Base-by-base conservation (phyloP, 163 green algal genomes). In the Volvox carteri region DNA sequence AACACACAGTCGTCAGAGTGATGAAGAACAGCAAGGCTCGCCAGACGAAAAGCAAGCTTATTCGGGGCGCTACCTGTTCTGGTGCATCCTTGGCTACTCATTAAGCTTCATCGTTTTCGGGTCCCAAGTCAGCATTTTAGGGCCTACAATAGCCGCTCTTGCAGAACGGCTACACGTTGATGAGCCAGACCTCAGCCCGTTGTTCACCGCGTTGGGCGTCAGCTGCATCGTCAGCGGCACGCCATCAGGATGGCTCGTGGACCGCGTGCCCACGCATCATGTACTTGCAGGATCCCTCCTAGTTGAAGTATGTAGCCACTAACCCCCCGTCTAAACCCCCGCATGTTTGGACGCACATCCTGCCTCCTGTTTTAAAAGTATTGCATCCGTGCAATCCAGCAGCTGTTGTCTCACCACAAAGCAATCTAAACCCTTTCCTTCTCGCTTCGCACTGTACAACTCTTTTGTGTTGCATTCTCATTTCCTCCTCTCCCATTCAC, bases 31-130 rank as follows among this genome's bases (percentile, higher is more conserved):
- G 72, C 48, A 48, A 33, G 14, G 28, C 19, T 37, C n/a, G 1
- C 4, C 42, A 9, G 16, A 16, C n/a, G 46, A 70, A 9, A 76
- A 84, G 21, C 56, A 68, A 11, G 3, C 41, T 4, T 21, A 78
- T 30, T 65, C 39, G 8, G 41, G 39, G 1, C 54, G 54, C 6
- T 91, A 93, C 80, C 65, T 90, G 19, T n/a, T 75, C 9, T 72
- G 56, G 1, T 93, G 91, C 79, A 65, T 93, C 35, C 72, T 93
- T 8, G 91, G 91, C 79, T 93, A 93, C 67, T 90, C 88, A 2
- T 60, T 93, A 33, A 86, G 78, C 48, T 93, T 93, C 88, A 86
- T 93, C 73, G 87, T 93, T 7, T 93, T 93, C 75, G 91, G 91
- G 18, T 91, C 84, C 6, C 91, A 93, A 90, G 91, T 93, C 30